A percentile compares a stretch with the other conserved stretches of the same genome.
phyloP scores from a whole-genome alignment of 1,284 basidiomycete genomes.

The Xanthoconium separans region DNA sequence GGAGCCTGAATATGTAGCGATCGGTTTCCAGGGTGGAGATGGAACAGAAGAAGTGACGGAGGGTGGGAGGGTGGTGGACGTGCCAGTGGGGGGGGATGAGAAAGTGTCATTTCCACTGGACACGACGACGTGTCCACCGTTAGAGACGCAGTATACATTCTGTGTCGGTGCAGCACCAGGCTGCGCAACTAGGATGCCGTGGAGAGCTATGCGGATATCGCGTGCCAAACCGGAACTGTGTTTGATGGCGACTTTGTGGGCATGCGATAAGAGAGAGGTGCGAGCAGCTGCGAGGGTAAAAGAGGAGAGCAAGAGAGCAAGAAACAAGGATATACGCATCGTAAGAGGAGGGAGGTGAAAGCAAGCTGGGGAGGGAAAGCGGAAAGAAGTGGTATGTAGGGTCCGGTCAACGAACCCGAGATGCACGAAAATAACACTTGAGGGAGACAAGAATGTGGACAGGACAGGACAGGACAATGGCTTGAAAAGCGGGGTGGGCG shows the following conservation, averaged over 20 bases:
- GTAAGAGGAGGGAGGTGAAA: constrained; percentile 5
- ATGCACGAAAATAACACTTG: constrained; percentile 8
- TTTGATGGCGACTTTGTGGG: constrained; percentile 44
- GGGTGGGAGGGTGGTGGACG: constrained; percentile 21
- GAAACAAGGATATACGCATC: constrained; percentile 35
- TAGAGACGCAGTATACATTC: constrained; percentile 33
- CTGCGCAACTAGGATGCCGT: constrained; percentile 44
- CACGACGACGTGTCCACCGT: constrained; percentile 20
- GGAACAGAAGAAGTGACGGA: constrained; percentile 19
- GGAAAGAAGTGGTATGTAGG: not conserved
- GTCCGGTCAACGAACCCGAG: constrained; percentile 27
- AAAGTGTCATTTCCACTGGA: constrained; percentile 16
- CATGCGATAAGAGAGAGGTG: constrained; percentile 30
- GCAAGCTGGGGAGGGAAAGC: too few species aligned
- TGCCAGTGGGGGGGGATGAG: constrained; percentile 16
- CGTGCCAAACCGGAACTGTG: constrained; percentile 60
- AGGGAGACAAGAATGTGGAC: not conserved
- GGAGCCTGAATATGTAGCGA: constrained; percentile 46
- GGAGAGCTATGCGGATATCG: constrained; percentile 65
- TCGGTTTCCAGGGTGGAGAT: constrained; percentile 37
- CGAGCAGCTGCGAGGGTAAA: constrained; percentile 19
- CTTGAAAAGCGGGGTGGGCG: constrained; percentile 5
- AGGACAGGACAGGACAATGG: not conserved
- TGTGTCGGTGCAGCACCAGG: constrained; percentile 25
- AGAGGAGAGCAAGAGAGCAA: constrained; percentile 33